These are phyloP conservation scores for Orychophragmus violaceus DNA, from an alignment of 345 rosid species.

Conservation along the genomic window DNA sequence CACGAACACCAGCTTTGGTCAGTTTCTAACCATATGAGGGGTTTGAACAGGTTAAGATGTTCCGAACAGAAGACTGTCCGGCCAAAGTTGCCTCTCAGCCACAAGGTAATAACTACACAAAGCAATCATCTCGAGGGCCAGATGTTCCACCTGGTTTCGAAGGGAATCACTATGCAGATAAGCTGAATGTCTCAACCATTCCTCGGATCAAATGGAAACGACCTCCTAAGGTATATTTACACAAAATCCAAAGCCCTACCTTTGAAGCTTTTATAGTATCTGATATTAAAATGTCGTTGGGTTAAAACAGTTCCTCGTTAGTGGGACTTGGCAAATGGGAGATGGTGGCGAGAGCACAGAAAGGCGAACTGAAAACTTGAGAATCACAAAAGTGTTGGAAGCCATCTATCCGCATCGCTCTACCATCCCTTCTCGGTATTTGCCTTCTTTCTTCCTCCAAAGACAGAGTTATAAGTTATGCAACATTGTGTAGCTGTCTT, in stretches of 20 bases:
- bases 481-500: neutral
- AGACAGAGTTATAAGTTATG: neutral
- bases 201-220: conserved; percentile 41
- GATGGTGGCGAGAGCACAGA: conserved; percentile 59
- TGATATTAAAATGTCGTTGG: neutral
- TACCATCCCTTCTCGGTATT: conserved; percentile 46
- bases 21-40: neutral
- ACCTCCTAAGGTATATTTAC: conserved; percentile 39
- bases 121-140: conserved; percentile 10
- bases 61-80: conserved; percentile 45
- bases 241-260: neutral
- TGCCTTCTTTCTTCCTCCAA: neutral
- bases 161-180: conserved; percentile 5
- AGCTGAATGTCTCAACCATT: conserved; percentile 20
- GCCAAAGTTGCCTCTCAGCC: conserved; percentile 37
- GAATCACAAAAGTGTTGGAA: conserved; percentile 45
- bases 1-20: neutral
- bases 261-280: neutral
- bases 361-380: conserved; percentile 30
- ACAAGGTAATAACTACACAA: conserved; percentile 17
- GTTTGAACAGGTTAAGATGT: conserved; percentile 43
- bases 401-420: conserved; percentile 45
- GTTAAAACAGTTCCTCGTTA: conserved; percentile 37
- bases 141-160: conserved; percentile 53
- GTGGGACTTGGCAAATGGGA: conserved; percentile 36